A percentile compares a stretch with the other conserved stretches of the same genome.
phyloP scores from a whole-genome alignment of 257 asterid genomes.

The Ophiorrhiza pumila region DNA sequence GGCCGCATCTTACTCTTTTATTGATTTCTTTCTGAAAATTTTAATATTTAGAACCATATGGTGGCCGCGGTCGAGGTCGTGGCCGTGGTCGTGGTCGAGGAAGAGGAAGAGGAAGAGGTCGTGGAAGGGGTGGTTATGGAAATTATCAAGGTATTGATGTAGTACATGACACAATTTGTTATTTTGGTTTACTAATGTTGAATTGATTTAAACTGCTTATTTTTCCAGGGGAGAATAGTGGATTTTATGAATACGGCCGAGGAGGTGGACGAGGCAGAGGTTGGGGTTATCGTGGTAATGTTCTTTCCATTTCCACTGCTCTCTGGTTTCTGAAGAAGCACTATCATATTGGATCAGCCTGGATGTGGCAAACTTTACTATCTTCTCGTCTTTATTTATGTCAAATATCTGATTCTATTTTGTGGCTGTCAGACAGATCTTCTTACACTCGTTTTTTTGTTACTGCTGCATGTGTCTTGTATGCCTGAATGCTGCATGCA shows the following conservation, averaged over 20 bases:
- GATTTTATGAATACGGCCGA: conserved; percentile 31
- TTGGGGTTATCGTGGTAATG: conserved; percentile 49
- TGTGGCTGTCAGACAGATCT: background rate
- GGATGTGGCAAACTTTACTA: background rate
- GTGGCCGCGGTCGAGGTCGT: conserved; percentile 32
- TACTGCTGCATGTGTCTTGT: background rate
- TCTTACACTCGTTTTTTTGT: background rate
- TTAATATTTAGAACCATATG: conserved; percentile 27
- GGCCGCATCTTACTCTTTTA: background rate
- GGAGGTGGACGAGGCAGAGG: conserved; percentile 47
- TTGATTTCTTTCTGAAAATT: background rate
- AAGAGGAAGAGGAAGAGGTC: conserved; percentile 36
- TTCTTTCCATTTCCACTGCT: background rate
- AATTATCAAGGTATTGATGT: conserved; percentile 39
- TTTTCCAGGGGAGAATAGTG: conserved; percentile 21
- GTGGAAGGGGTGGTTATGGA: conserved; percentile 38
- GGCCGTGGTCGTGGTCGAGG: conserved; percentile 38
- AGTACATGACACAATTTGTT: background rate
- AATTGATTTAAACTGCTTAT: background rate
- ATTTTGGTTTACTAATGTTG: background rate
- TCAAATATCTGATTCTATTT: background rate
- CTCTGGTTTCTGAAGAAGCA: background rate
- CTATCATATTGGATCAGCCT: background rate
- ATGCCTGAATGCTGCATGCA: background rate
- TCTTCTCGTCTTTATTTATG: background rate